Conservation (phyloP, 345 rosid genomes). For the Isatis tinctoria region DNA sequence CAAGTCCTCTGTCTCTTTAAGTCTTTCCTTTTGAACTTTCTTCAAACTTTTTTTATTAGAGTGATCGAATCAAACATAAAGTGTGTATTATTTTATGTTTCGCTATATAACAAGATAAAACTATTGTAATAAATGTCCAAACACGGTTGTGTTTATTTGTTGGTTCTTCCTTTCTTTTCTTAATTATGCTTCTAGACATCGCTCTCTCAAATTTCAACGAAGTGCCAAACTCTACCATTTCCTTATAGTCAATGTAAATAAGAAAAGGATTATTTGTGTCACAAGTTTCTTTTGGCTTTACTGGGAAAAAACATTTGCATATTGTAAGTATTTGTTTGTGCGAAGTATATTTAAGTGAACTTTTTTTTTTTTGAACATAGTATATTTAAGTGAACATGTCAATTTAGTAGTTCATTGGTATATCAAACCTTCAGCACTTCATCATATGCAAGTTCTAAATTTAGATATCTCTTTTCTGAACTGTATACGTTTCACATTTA, state of each 20-base stretch:
- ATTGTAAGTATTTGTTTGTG: not conserved
- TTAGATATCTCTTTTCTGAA: not conserved
- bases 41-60: not conserved
- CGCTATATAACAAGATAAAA: not conserved
- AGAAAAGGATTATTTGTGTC: not conserved
- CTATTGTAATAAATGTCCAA: not conserved
- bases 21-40: slow-evolving; percentile 10
- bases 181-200: slow-evolving; percentile 2
- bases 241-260: not conserved
- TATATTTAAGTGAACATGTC: not conserved
- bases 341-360: too few species aligned
- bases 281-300: not conserved
- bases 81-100: slow-evolving; percentile 13
- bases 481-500: not conserved
- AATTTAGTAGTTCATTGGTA: not conserved
- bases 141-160: not conserved
- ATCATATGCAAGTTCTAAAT: not conserved
- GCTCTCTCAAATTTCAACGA: slow-evolving; percentile 14
- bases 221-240: slow-evolving; percentile 21
- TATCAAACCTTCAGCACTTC: not conserved
- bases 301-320: not conserved
- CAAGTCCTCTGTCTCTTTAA: slow-evolving; percentile 17
- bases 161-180: not conserved
- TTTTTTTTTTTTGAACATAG: too few species aligned
- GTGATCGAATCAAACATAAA: slow-evolving; percentile 24